These are phyloP conservation scores for Nothophaeocryptopus gaeumannii DNA, from an alignment of 2,329 filamentous ascomycete species.

Conservation along the genomic window DNA sequence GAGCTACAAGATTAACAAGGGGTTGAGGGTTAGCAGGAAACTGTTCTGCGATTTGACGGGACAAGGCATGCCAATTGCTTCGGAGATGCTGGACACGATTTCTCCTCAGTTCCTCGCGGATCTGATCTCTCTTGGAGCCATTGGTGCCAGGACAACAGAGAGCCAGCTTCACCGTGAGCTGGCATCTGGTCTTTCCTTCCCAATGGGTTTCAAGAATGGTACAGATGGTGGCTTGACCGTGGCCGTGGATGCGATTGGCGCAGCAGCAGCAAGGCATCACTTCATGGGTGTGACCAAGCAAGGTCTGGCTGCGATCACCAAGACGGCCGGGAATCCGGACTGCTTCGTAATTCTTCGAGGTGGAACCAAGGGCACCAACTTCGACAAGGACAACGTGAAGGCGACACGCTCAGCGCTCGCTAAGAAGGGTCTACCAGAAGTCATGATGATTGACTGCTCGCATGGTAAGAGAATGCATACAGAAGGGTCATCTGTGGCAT, in stretches of 20 bases:
- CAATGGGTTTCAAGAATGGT: slow-evolving; percentile 99
- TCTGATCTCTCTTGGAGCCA: slow-evolving; percentile 90
- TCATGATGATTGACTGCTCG: slow-evolving; percentile 98
- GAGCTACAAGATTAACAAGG: slow-evolving; percentile 99
- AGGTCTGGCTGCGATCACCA: slow-evolving; percentile 88
- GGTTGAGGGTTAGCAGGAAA: slow-evolving; percentile 84
- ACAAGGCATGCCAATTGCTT: slow-evolving; percentile 88
- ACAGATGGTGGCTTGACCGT: slow-evolving; percentile 89
- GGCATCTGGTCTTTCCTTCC: slow-evolving; percentile 91
- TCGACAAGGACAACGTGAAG: slow-evolving; percentile 78
- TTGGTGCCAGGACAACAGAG: slow-evolving; percentile 94
- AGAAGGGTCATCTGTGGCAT: not conserved
- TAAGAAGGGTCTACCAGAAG: slow-evolving; percentile 80
- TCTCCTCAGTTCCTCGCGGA: slow-evolving; percentile 97
- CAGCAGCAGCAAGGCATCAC: slow-evolving; percentile 78
- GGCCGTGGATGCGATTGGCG: slow-evolving; percentile 90
- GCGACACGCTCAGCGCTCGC: slow-evolving; percentile 72
- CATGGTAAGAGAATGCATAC: slow-evolving; percentile 63
- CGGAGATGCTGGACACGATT: slow-evolving; percentile 98
- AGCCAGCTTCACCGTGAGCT: slow-evolving; percentile 95
- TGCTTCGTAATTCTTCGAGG: slow-evolving; percentile 95
- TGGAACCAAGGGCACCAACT: slow-evolving; percentile 90
- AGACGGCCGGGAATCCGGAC: slow-evolving; percentile 91
- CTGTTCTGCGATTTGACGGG: slow-evolving; percentile 88
- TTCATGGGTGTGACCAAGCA: slow-evolving; percentile 99